These are phyloP conservation scores for Actinomucor elegans DNA, from an alignment of 371 early-diverging fungal species.

Conservation along the genomic window DNA sequence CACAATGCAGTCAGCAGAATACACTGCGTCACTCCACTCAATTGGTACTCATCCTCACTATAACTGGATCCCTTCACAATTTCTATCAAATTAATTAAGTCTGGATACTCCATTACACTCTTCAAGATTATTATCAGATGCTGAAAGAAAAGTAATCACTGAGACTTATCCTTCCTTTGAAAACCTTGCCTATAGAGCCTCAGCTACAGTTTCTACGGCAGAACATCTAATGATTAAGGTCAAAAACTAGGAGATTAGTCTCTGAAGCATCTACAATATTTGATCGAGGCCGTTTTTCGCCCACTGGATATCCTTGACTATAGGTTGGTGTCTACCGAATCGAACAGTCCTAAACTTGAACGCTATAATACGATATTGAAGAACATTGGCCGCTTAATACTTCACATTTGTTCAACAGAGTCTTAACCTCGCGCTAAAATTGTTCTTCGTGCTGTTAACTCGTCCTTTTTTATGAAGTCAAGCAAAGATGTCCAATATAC, in stretches of 20 bases:
- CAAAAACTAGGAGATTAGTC: background rate
- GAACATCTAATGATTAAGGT: background rate
- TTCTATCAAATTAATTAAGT: background rate
- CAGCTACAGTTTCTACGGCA: constrained; percentile 9
- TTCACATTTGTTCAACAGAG: background rate
- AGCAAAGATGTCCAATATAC: background rate
- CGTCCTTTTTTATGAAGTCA: background rate
- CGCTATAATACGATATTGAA: background rate
- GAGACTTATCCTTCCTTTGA: constrained; percentile 9
- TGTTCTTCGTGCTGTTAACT: constrained; percentile 8
- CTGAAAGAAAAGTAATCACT: constrained; percentile 5
- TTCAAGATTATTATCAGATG: background rate
- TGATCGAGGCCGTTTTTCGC: background rate
- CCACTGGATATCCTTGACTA: background rate
- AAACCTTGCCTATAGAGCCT: constrained; percentile 5
- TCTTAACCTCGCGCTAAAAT: background rate
- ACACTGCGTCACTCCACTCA: background rate
- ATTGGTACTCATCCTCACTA: constrained; percentile 1
- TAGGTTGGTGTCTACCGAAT: background rate
- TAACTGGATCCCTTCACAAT: constrained; percentile 1
- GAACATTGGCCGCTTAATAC: background rate
- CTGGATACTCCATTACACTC: background rate
- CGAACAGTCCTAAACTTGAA: background rate
- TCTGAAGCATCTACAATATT: constrained; percentile 14
- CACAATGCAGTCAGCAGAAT: background rate